phyloP scores from a whole-genome alignment of 139 green algal species.

The Closterium sp. region DNA sequence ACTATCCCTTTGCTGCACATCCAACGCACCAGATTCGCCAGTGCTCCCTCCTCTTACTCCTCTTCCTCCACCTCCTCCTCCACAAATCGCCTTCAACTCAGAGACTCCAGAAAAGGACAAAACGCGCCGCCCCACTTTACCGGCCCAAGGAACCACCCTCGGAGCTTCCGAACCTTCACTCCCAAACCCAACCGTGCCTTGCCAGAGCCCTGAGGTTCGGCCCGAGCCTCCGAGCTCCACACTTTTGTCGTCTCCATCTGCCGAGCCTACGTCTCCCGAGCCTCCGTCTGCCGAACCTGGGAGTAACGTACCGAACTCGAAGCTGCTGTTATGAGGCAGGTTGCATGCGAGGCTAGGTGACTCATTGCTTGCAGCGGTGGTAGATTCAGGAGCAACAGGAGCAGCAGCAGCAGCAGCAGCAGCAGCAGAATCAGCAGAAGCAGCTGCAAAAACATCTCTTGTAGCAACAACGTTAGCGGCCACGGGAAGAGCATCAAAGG shows the following conservation, averaged over 20 bases:
- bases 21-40: no score
- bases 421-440: no score
- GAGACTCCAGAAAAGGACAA: background rate
- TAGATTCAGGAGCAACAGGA: no score
- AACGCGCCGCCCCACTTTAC: background rate
- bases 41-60: background rate
- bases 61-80: background rate
- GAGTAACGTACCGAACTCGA: background rate
- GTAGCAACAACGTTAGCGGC: background rate
- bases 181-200: background rate
- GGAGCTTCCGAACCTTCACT: background rate
- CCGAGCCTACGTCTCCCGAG: background rate
- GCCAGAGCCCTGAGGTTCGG: background rate
- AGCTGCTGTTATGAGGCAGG: background rate
- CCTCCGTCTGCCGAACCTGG: background rate
- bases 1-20: no score
- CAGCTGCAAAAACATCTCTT: background rate
- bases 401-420: no score
- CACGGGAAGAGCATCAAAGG: background rate
- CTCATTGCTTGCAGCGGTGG: no score
- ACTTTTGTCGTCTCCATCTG: background rate
- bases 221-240: background rate
- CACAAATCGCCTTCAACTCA: background rate
- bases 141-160: background rate
- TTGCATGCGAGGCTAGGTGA: no score